A percentile compares a stretch with the other conserved stretches of the same genome.
Evolutionary conservation across 176 grass and related monocot genomes (phyloP).

Genomic region (Oryza brachyantha): DNA sequence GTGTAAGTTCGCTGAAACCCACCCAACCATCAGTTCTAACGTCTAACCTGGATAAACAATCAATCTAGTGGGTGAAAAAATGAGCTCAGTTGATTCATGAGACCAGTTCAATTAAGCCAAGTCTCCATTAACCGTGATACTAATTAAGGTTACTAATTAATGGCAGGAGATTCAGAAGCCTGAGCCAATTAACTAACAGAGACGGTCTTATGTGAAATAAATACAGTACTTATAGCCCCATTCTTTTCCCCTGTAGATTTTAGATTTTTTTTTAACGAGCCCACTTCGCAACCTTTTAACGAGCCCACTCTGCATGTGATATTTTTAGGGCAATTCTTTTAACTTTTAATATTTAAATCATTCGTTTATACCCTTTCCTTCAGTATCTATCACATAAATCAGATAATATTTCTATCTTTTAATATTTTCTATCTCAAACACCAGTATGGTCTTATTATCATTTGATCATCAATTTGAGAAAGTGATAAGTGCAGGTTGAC

Average conservation of each 20-base stretch:
- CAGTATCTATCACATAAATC: no score
- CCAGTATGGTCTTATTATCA: no score
- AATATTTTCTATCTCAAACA: no score
- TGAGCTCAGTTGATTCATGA: neutral
- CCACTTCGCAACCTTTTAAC: no score
- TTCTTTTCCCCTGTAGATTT: no score
- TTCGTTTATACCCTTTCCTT: no score
- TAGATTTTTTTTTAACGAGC: no score
- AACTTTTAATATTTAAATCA: no score
- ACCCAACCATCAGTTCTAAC: neutral
- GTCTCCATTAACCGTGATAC: neutral
- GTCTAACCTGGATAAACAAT: neutral
- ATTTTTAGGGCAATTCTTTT: no score
- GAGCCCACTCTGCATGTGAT: no score
- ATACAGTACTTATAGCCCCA: neutral
- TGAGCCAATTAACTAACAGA: slow-evolving; percentile 8
- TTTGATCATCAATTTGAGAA: neutral
- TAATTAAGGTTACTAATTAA: neutral
- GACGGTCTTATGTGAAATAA: neutral
- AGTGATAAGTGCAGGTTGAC: slow-evolving; percentile 9
- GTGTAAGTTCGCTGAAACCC: neutral
- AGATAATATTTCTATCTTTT: no score
- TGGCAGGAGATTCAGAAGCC: neutral
- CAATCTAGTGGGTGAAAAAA: neutral
- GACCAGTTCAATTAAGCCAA: neutral